phyloP scores from a whole-genome alignment of 306 rosid genomes.

The Fagus sylvatica region DNA sequence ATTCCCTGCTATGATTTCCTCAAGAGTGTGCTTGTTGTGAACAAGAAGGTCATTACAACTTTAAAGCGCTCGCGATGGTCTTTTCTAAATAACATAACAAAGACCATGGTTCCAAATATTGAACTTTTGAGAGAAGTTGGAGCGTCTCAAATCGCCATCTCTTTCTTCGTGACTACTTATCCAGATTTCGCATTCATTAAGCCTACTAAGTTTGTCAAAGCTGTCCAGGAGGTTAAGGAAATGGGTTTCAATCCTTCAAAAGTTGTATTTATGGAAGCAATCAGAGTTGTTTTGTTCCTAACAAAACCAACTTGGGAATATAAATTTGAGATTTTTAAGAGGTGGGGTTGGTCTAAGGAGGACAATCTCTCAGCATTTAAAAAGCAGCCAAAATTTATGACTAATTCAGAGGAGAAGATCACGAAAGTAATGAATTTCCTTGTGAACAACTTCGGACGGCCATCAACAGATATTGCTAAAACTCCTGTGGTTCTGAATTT shows the following conservation, averaged over 20 bases:
- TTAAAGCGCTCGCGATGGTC: background rate
- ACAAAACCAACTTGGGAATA: slow-evolving; percentile 16
- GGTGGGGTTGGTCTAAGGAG: slow-evolving; percentile 37
- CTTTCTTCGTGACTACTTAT: background rate
- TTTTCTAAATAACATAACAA: background rate
- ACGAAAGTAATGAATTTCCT: slow-evolving; percentile 17
- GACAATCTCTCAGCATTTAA: slow-evolving; percentile 26
- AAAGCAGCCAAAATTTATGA: slow-evolving; percentile 33
- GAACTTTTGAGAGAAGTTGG: slow-evolving; percentile 35
- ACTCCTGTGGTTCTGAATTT: background rate
- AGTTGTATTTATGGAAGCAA: slow-evolving; percentile 21
- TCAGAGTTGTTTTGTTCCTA: slow-evolving; percentile 1
- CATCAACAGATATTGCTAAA: slow-evolving; percentile 17
- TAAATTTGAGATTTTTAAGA: slow-evolving; percentile 19
- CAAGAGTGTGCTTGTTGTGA: slow-evolving; percentile 23
- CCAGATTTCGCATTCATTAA: background rate
- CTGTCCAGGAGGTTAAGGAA: slow-evolving; percentile 13
- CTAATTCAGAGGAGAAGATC: slow-evolving; percentile 16
- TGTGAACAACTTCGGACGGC: slow-evolving; percentile 31
- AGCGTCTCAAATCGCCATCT: slow-evolving; percentile 16
- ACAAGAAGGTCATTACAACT: slow-evolving; percentile 1
- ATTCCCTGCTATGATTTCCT: slow-evolving; percentile 32
- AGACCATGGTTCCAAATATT: slow-evolving; percentile 16
- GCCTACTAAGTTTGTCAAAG: slow-evolving; percentile 2
- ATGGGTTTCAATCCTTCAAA: slow-evolving; percentile 33